Conservation (phyloP, 768 basidiomycete genomes). For the Hygrophorus pudorinus region DNA sequence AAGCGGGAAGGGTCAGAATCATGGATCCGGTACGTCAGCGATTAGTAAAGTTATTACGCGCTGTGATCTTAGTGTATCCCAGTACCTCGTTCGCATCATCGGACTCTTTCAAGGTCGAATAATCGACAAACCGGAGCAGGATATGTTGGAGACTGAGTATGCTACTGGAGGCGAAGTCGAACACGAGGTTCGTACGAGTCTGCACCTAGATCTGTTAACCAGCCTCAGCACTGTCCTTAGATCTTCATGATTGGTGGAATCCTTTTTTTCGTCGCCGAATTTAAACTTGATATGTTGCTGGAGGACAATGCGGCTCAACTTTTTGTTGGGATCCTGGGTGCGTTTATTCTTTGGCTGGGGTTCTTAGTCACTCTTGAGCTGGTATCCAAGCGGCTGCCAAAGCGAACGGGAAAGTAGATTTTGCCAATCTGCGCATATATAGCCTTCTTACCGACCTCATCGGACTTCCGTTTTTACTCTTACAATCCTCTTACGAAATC, state of each 20-base stretch:
- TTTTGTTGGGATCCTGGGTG: conserved; percentile 12
- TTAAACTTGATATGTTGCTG: conserved; percentile 5
- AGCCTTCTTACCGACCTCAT: conserved; percentile 16
- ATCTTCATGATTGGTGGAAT: conserved; percentile 11
- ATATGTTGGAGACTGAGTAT: conserved; percentile 2
- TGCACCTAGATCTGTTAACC: neutral
- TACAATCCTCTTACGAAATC: conserved; percentile 12
- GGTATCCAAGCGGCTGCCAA: conserved; percentile 10
- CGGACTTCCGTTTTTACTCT: conserved; percentile 14
- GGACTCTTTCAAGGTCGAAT: conserved; percentile 15
- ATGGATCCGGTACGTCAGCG: conserved; percentile 11
- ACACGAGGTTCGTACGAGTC: conserved; percentile 10
- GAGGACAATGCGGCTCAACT: conserved; percentile 11
- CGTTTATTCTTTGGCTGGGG: conserved; percentile 7
- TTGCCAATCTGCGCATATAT: conserved; percentile 12
- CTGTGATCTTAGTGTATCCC: conserved; percentile 8
- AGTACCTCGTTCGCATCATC: conserved; percentile 13
- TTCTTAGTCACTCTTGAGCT: conserved; percentile 3
- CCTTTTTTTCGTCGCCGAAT: conserved; percentile 10
- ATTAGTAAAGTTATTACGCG: conserved; percentile 4
- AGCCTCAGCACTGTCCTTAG: conserved; percentile 1
- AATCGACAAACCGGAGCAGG: conserved; percentile 10
- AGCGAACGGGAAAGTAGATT: conserved; percentile 8
- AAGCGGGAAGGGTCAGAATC: conserved; percentile 10
- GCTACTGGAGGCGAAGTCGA: conserved; percentile 11